These are phyloP conservation scores for Mariannaea elegans DNA, from an alignment of 2,329 filamentous ascomycete genomes.

Conservation along the genomic window DNA sequence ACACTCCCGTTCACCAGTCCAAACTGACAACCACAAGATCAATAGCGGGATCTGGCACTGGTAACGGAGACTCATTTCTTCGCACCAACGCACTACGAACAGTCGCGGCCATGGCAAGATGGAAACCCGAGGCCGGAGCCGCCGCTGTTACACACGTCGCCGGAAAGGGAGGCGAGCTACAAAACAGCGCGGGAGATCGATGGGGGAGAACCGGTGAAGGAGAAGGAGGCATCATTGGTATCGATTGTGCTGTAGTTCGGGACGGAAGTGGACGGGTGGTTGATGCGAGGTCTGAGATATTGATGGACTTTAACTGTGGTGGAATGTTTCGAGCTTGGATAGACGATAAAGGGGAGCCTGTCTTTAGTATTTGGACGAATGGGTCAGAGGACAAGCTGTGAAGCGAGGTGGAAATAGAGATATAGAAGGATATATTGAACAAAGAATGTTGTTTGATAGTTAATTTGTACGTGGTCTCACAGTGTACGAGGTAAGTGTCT, in stretches of 20 bases:
- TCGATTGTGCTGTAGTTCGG: conserved; percentile 65
- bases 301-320: conserved; percentile 85
- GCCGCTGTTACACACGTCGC: conserved; percentile 71
- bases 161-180: conserved; percentile 76
- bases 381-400: conserved; percentile 35
- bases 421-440: background rate
- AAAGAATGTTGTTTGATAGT: conserved; percentile 39
- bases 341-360: conserved; percentile 65
- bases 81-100: conserved; percentile 76
- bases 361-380: conserved; percentile 57
- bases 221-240: conserved; percentile 85
- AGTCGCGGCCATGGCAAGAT: conserved; percentile 76
- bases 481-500: no score
- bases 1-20: conserved; percentile 42
- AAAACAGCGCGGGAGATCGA: conserved; percentile 76
- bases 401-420: background rate
- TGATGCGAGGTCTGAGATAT: conserved; percentile 59
- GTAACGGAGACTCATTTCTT: conserved; percentile 90
- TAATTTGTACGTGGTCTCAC: conserved; percentile 30
- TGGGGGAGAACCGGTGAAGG: conserved; percentile 82
- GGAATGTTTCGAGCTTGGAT: conserved; percentile 89
- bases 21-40: conserved; percentile 44
- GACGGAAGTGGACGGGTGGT: conserved; percentile 54
- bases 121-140: conserved; percentile 60
- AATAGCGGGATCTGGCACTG: conserved; percentile 77